Conservation (phyloP, 805 yeast species). For the Saccharomycopsis capsularis region DNA sequence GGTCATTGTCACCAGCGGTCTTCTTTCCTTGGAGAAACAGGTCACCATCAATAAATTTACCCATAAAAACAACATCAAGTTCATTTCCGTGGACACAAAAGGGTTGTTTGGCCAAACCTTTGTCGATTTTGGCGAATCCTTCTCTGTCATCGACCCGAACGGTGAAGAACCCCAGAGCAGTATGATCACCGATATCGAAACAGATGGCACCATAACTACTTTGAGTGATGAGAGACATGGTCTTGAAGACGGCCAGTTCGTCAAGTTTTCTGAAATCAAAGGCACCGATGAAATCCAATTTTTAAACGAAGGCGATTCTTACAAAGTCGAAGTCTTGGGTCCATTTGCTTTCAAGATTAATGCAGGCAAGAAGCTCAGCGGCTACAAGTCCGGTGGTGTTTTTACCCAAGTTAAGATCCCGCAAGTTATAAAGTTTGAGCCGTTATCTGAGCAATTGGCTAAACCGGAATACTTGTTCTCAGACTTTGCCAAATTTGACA, state of each 20-base stretch:
- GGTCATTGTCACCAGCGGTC: constrained; percentile 71
- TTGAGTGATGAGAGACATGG: constrained; percentile 91
- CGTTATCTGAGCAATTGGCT: constrained; percentile 56
- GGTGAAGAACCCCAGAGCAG: constrained; percentile 93
- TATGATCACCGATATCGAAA: constrained; percentile 81
- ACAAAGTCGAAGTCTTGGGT: constrained; percentile 78
- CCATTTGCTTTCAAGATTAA: constrained; percentile 88
- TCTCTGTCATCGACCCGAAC: constrained; percentile 73
- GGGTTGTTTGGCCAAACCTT: constrained; percentile 87
- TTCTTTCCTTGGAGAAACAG: constrained; percentile 62
- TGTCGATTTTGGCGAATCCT: constrained; percentile 81
- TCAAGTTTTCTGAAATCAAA: constrained; percentile 77
- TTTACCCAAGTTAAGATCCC: constrained; percentile 93
- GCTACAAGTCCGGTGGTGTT: constrained; percentile 76
- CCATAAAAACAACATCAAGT: constrained; percentile 67
- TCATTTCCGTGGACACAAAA: constrained; percentile 71
- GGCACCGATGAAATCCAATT: constrained; percentile 49
- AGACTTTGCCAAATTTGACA: constrained; percentile 91
- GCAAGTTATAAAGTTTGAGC: constrained; percentile 48
- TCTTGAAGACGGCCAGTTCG: constrained; percentile 84
- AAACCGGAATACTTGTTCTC: constrained; percentile 74
- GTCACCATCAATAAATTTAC: constrained; percentile 68
- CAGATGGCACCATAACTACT: constrained; percentile 86
- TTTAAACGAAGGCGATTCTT: constrained; percentile 66
- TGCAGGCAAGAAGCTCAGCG: constrained; percentile 45